phyloP scores from a whole-genome alignment of 495 filamentous ascomycete species.

The Astrothelium subdiscretum region DNA sequence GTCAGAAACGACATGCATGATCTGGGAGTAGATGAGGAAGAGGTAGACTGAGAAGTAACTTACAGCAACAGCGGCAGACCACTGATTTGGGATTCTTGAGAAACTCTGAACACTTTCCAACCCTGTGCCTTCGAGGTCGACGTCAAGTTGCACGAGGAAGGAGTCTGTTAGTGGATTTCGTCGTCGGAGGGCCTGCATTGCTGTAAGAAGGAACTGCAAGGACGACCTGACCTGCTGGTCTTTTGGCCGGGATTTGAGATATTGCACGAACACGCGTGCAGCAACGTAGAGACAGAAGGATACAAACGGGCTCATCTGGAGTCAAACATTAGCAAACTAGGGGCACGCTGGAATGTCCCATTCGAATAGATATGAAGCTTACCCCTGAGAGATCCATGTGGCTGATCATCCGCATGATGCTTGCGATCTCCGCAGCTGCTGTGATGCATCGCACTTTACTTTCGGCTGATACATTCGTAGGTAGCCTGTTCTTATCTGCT shows the following conservation, averaged over 20 bases:
- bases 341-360: neutral
- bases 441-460: conserved; percentile 90
- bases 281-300: conserved; percentile 94
- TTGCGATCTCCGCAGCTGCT: conserved; percentile 88
- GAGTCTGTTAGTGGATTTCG: conserved; percentile 90
- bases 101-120: conserved; percentile 11
- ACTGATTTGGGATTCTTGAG: neutral
- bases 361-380: conserved; percentile 27
- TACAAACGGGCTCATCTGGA: conserved; percentile 89
- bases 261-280: conserved; percentile 90
- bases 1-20: too few relatives aligned
- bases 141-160: conserved; percentile 86
- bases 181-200: conserved; percentile 77
- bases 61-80: neutral
- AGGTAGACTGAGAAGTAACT: neutral
- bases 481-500: conserved; percentile 77
- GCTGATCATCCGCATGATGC: conserved; percentile 89
- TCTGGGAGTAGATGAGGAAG: neutral
- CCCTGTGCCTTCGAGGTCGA: conserved; percentile 64
- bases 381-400: conserved; percentile 78
- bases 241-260: conserved; percentile 75
- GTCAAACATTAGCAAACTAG: neutral
- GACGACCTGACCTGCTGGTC: conserved; percentile 74
- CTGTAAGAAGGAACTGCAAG: conserved; percentile 75
- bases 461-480: conserved; percentile 65